Conservation (phyloP, 768 basidiomycete species). For the Lentinula guzmanii region DNA sequence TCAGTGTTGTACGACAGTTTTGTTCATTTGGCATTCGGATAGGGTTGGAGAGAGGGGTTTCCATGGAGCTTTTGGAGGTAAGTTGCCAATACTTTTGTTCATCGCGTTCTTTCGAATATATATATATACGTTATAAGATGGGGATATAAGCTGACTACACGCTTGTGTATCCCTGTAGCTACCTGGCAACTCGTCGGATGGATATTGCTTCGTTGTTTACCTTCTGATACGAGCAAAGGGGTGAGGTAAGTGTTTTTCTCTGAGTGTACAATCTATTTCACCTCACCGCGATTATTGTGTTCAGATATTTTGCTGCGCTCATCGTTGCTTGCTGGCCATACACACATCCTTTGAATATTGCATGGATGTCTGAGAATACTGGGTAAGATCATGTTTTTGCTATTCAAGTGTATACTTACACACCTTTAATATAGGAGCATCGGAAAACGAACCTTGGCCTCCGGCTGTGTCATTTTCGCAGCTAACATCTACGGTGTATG, state of each 20-base stretch:
- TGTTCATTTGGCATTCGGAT: slow-evolving; percentile 12
- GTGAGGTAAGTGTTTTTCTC: slow-evolving; percentile 17
- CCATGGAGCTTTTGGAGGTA: slow-evolving; percentile 29
- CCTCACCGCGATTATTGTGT: not conserved
- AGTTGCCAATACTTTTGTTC: not conserved
- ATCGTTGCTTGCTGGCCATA: slow-evolving; percentile 32
- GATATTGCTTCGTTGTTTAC: slow-evolving; percentile 28
- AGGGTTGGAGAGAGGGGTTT: slow-evolving; percentile 9
- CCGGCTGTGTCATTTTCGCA: slow-evolving; percentile 28
- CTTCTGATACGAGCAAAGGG: slow-evolving; percentile 18
- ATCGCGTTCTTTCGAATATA: not conserved
- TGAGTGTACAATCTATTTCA: not conserved
- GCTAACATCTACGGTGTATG: slow-evolving; percentile 17
- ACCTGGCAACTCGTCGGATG: slow-evolving; percentile 32
- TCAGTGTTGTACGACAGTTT: slow-evolving; percentile 8
- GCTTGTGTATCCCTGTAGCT: slow-evolving; percentile 13
- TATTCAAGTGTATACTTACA: not conserved
- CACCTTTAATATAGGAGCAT: slow-evolving; percentile 19
- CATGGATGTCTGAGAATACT: slow-evolving; percentile 35
- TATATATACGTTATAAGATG: no score
- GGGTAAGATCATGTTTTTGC: slow-evolving; percentile 13
- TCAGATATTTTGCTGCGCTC: slow-evolving; percentile 25
- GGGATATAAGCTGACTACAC: not conserved
- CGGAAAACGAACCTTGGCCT: slow-evolving; percentile 28
- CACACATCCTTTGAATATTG: slow-evolving; percentile 32